A percentile compares a stretch with the other conserved stretches of the same genome.
These are phyloP conservation scores for Scedosporium boydii DNA, from an alignment of 2,329 filamentous ascomycete genomes.

Conservation along the genomic window DNA sequence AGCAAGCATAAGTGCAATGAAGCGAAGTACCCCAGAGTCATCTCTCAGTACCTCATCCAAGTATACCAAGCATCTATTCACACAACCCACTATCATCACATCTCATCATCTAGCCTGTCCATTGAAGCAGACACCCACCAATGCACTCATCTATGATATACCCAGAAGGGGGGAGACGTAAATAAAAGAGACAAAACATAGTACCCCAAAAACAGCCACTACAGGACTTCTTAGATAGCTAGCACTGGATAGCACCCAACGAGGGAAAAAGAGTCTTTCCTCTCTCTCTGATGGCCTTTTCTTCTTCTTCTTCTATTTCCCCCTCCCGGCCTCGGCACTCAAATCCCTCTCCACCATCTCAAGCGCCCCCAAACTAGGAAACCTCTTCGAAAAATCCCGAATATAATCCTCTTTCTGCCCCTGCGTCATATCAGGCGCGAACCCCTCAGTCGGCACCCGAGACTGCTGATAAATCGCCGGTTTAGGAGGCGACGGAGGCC, in stretches of 20 bases:
- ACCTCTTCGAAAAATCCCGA: constrained; percentile 69
- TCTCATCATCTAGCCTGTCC: not conserved
- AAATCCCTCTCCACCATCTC: constrained; percentile 77
- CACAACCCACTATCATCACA: not conserved
- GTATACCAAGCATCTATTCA: not conserved
- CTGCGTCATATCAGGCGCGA: constrained; percentile 43
- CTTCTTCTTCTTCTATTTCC: constrained; percentile 16
- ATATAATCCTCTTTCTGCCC: constrained; percentile 57
- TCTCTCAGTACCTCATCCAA: not conserved
- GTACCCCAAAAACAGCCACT: no score
- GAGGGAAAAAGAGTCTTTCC: not conserved
- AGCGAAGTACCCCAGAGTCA: not conserved
- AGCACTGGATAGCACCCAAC: not conserved
- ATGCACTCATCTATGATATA: not conserved
- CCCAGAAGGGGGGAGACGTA: not conserved
- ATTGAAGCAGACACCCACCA: not conserved
- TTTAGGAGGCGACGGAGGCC: constrained; percentile 20
- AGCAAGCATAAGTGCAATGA: not conserved
- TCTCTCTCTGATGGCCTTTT: constrained; percentile 8
- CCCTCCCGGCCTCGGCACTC: constrained; percentile 15
- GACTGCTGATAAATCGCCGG: constrained; percentile 24
- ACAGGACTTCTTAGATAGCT: not conserved
- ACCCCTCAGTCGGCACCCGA: constrained; percentile 25
- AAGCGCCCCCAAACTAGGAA: constrained; percentile 73
- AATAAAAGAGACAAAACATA: not conserved